phyloP scores from a whole-genome alignment of 2,329 filamentous ascomycete species.

The Trichoderma sp. region DNA sequence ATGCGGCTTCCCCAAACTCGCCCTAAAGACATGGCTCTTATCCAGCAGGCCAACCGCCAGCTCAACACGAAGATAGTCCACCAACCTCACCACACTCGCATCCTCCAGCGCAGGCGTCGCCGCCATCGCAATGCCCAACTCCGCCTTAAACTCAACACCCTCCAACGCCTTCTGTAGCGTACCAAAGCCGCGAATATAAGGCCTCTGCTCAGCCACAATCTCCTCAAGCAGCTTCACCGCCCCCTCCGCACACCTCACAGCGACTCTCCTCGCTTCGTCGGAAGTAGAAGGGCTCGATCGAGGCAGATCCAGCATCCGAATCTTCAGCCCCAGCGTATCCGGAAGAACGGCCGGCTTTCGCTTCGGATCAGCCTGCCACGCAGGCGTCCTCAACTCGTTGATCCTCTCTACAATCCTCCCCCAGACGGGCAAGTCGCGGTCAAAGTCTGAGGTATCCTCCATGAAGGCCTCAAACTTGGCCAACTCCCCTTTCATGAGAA shows the following conservation, averaged over 20 bases:
- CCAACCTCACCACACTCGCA: conserved; percentile 11
- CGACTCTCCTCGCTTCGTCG: not conserved
- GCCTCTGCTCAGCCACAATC: not conserved
- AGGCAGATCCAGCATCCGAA: conserved; percentile 14
- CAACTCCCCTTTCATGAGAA: not conserved
- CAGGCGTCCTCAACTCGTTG: conserved; percentile 15
- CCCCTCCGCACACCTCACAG: not conserved
- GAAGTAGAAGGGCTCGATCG: not conserved
- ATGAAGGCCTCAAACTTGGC: not conserved
- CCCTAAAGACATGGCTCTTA: not conserved
- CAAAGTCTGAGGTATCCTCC: not conserved
- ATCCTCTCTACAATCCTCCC: conserved; percentile 5
- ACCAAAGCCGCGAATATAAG: not conserved
- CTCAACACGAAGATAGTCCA: conserved; percentile 33
- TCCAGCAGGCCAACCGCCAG: conserved; percentile 28
- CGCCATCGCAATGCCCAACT: conserved; percentile 9
- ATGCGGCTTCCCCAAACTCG: not conserved
- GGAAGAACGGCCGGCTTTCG: conserved; percentile 11
- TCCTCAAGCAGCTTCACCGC: conserved; percentile 7
- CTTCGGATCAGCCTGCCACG: conserved; percentile 17
- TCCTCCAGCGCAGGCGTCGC: not conserved
- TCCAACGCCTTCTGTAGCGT: not conserved
- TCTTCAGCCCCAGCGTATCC: conserved; percentile 10
- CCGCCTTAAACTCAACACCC: not conserved
- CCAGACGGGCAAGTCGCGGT: not conserved